A percentile compares a stretch with the other conserved stretches of the same genome.
These are phyloP conservation scores for Aspergillus alliaceus DNA, from an alignment of 2,329 filamentous ascomycete species.

Conservation along the genomic window DNA sequence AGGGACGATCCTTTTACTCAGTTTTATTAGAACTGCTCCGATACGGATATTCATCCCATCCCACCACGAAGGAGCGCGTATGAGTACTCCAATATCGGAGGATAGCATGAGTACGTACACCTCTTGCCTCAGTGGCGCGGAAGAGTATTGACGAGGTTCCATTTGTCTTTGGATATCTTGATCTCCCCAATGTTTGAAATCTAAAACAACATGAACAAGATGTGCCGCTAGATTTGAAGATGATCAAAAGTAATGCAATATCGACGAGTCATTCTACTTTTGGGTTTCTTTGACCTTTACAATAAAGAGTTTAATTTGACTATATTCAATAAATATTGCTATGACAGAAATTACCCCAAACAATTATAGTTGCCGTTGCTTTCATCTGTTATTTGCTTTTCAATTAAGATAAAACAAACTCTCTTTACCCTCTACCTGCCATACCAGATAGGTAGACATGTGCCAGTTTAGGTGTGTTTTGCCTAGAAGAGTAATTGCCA, in stretches of 20 bases:
- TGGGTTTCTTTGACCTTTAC: background rate
- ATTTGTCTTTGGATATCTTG: background rate
- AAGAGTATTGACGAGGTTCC: background rate
- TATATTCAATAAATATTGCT: background rate
- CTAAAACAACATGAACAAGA: background rate
- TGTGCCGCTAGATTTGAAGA: background rate
- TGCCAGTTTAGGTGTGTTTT: background rate
- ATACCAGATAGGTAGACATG: background rate
- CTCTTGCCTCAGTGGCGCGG: background rate
- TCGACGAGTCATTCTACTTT: too few species aligned
- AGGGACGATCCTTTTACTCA: constrained; percentile 8
- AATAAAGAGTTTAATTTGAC: background rate
- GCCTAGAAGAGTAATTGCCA: background rate
- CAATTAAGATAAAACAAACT: background rate
- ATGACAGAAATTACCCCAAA: background rate
- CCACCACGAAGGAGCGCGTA: background rate
- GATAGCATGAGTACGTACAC: background rate
- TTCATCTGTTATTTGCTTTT: background rate
- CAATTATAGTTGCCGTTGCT: background rate
- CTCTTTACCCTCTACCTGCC: background rate
- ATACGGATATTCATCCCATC: background rate
- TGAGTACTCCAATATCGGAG: background rate
- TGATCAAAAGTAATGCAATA: background rate
- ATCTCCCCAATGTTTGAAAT: background rate
- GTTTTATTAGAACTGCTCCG: background rate